phyloP scores from a whole-genome alignment of 176 grass and related monocot species.

The Triticum timopheevii region DNA sequence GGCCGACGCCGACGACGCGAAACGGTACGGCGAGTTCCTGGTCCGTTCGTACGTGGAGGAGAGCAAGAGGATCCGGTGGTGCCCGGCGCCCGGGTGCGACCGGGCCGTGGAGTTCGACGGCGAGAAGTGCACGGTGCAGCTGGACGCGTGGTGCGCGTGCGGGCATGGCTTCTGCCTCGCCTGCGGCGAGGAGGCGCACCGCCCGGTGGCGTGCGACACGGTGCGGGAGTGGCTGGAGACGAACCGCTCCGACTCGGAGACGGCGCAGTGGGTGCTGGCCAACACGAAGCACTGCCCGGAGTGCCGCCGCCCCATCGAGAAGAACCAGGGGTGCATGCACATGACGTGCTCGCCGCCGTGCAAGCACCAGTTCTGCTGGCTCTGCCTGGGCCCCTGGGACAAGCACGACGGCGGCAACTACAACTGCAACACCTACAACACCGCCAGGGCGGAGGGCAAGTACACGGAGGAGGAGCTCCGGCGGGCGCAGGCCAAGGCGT shows the following conservation, averaged over 20 bases:
- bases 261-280: slow-evolving; percentile 28
- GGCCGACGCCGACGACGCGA: neutral
- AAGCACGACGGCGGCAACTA: neutral
- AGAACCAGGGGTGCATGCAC: slow-evolving; percentile 63
- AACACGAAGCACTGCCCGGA: slow-evolving; percentile 54
- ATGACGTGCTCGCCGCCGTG: slow-evolving; percentile 44
- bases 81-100: slow-evolving; percentile 36
- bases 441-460: slow-evolving; percentile 21
- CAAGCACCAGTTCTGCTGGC: slow-evolving; percentile 56
- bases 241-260: slow-evolving; percentile 22
- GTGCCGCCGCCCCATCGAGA: slow-evolving; percentile 54
- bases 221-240: slow-evolving; percentile 8
- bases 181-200: slow-evolving; percentile 58
- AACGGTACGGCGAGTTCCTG: slow-evolving; percentile 17
- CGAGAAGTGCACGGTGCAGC: neutral
- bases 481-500: slow-evolving; percentile 25
- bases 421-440: slow-evolving; percentile 38
- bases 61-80: slow-evolving; percentile 43
- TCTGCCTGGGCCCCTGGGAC: slow-evolving; percentile 39
- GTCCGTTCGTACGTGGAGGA: slow-evolving; percentile 53
- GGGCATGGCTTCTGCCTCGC: slow-evolving; percentile 30
- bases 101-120: slow-evolving; percentile 25
- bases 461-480: neutral
- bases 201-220: slow-evolving; percentile 42
- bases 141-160: slow-evolving; percentile 43